Evolutionary conservation across 2,329 filamentous ascomycete genomes (phyloP), one percentile per base, ranked within the genome.

Genomic region (Aureobasidium sp.): DNA sequence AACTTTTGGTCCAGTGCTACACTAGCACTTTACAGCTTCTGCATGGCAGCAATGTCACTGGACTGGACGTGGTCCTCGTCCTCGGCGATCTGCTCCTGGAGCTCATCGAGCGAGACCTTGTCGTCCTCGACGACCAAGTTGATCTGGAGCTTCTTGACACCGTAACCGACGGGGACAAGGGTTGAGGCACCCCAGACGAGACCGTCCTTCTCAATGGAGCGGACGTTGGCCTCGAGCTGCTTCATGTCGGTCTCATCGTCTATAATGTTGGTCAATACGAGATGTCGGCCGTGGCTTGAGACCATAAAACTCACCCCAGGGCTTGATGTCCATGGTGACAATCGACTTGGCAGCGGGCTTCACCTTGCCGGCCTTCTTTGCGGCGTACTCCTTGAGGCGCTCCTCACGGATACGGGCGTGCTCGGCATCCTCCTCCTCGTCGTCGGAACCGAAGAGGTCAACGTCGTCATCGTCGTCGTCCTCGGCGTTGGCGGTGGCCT

Each of bases 81-180:
- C 68, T 84, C 89, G 73, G 84, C 83, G 71, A 97, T 95, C 81
- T 89, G 72, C 74, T 90, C 85, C 83, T 96, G 85, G 68, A 99
- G 86, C 65, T 96, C 93, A 69, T 87, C 84, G 66, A 89, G 76
- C 67, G 89, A 92, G 74, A 99, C 77, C 85, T 96, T 96, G 68
- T 97, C 93, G 75, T 99, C 94, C 83, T 97, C 94, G 67, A 97
- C 81, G 70, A 97, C 91, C 69, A 97, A 79, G 87, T 90, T 97
- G 82, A 99, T 95, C 84, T 97, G 93, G 66, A 99, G 86, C 85
- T 97, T 97, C 84, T 89, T 94, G 83, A 99, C 95, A 83, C 94
- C 94, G 83, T 90, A 99, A 72, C 92, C 93, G 70, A 99, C 87
- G 67, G 92, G 77, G 57, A 95, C 87, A 67, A 96, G 81, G 83